phyloP scores from a whole-genome alignment of 352 stramenopile species.

The Pythium inflatum region DNA sequence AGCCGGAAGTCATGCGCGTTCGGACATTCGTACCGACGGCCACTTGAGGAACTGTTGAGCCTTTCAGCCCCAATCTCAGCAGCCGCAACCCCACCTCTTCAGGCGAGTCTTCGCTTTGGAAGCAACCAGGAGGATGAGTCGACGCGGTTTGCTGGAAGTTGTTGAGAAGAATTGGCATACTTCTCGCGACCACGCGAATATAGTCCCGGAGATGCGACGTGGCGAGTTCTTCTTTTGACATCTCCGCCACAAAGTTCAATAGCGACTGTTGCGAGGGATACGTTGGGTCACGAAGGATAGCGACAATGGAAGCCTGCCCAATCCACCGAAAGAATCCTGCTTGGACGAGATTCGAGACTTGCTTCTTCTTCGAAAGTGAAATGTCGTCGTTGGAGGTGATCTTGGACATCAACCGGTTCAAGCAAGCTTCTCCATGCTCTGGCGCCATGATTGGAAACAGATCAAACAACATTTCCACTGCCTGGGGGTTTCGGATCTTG shows the following conservation, averaged over 20 bases:
- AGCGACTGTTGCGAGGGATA: constrained; percentile 43
- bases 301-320: constrained; percentile 40
- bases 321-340: constrained; percentile 68
- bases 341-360: constrained; percentile 48
- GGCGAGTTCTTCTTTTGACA: constrained; percentile 54
- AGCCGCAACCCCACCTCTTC: constrained; percentile 55
- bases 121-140: background rate
- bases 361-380: constrained; percentile 52
- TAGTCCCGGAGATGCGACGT: constrained; percentile 59
- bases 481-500: constrained; percentile 65
- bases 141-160: constrained; percentile 24
- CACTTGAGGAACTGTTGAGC: constrained; percentile 52
- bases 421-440: constrained; percentile 32
- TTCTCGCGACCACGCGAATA: constrained; percentile 52
- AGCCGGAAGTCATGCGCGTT: constrained; percentile 54
- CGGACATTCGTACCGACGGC: constrained; percentile 58
- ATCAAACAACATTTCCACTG: constrained; percentile 55
- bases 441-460: constrained; percentile 46
- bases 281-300: constrained; percentile 38
- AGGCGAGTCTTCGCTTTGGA: background rate
- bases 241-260: constrained; percentile 43
- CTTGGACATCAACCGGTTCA: constrained; percentile 52
- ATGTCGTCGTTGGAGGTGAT: constrained; percentile 49
- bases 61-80: constrained; percentile 47
- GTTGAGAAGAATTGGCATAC: constrained; percentile 52